Percentiles rank a stretch among this genome's conserved stretches.
phyloP scores from a whole-genome alignment of 108 stramenopile genomes.

The Parietichytrium sp. region DNA sequence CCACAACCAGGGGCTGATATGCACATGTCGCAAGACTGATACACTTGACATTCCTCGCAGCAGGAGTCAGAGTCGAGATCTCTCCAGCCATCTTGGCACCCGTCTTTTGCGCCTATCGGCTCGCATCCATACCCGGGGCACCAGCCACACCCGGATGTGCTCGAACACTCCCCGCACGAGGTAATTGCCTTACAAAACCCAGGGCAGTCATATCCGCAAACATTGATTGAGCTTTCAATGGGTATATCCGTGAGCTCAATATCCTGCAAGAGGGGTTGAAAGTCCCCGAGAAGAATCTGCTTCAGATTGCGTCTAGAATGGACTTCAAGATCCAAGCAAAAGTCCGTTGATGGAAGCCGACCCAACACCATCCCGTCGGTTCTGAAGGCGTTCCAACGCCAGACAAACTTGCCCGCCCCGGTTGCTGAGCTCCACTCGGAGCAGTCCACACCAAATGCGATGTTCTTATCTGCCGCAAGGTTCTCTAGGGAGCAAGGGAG shows the following conservation, averaged over 20 bases:
- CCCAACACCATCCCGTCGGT: conserved; percentile 33
- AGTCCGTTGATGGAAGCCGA: neutral
- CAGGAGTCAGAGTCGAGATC: conserved; percentile 16
- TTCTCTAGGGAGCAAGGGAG: neutral
- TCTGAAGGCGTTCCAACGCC: conserved; percentile 21
- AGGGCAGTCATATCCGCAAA: conserved; percentile 25
- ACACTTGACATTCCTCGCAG: neutral
- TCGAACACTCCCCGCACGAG: conserved; percentile 4
- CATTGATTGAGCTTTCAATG: neutral
- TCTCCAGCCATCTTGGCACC: neutral
- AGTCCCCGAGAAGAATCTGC: conserved; percentile 2
- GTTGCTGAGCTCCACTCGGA: neutral
- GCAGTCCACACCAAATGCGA: neutral
- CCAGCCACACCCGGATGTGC: conserved; percentile 11
- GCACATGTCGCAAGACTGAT: neutral
- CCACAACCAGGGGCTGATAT: neutral
- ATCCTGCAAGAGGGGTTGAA: neutral
- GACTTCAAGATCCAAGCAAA: neutral
- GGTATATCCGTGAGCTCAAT: neutral
- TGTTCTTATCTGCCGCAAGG: neutral
- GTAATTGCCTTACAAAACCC: conserved; percentile 14
- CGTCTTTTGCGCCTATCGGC: neutral
- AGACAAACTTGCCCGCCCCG: neutral
- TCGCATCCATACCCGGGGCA: conserved; percentile 4
- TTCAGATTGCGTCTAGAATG: neutral